Evolutionary conservation across 1,284 basidiomycete species (phyloP).

Genomic region (Ceratorhiza oryzae-sativae): DNA sequence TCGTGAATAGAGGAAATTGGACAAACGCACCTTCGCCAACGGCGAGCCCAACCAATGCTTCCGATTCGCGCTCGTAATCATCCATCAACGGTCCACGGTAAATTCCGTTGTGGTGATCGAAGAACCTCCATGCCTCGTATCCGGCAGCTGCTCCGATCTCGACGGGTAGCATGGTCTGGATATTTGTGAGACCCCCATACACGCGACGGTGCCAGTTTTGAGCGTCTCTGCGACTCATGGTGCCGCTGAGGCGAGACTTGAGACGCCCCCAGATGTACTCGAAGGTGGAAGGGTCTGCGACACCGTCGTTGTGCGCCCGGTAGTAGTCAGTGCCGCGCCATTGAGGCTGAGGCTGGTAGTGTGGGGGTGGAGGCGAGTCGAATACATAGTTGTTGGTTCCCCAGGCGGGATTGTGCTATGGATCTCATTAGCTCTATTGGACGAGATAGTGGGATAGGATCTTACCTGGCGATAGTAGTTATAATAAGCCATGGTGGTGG

Average conservation of each 20-base stretch:
- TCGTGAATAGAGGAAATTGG: no score
- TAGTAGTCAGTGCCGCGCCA: constrained; percentile 67
- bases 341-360: constrained; percentile 64
- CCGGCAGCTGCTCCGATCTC: constrained; percentile 48
- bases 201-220: constrained; percentile 64
- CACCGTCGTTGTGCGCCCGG: constrained; percentile 59
- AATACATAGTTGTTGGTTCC: constrained; percentile 64
- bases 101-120: constrained; percentile 40
- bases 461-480: constrained; percentile 55
- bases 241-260: constrained; percentile 54
- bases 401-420: constrained; percentile 51
- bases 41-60: constrained; percentile 43
- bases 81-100: constrained; percentile 41
- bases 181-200: constrained; percentile 60
- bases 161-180: constrained; percentile 47
- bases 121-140: constrained; percentile 40
- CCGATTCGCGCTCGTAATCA: constrained; percentile 42
- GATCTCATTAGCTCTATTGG: neutral
- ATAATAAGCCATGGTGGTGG: constrained; percentile 50
- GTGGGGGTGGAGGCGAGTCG: constrained; percentile 60
- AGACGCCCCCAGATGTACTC: constrained; percentile 64
- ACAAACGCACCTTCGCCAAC: constrained; percentile 42
- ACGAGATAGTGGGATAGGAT: neutral
- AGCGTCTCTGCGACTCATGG: constrained; percentile 64
- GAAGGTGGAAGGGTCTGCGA: constrained; percentile 55